Percentiles rank a stretch among this genome's conserved stretches.
Conservation (phyloP, 495 filamentous ascomycete genomes). For the Lepidopterella palustris region DNA sequence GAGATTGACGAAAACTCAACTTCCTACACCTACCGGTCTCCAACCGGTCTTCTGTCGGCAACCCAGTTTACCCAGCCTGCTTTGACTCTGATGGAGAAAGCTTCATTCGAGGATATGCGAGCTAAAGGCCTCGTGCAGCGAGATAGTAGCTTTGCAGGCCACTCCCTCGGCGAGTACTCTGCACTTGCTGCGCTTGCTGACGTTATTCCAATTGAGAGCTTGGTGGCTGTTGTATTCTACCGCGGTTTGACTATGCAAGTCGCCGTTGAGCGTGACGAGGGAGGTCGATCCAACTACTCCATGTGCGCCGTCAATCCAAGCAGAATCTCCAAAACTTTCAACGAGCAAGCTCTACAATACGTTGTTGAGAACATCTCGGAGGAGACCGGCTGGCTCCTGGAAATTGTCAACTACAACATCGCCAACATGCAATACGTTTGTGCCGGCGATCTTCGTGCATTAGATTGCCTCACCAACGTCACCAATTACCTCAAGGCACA, state of each 20-base stretch:
- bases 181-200: constrained; percentile 93
- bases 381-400: constrained; percentile 87
- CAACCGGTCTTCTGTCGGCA: constrained; percentile 89
- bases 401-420: constrained; percentile 99
- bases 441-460: constrained; percentile 90
- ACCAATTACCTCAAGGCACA: constrained; percentile 92
- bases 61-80: constrained; percentile 99
- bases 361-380: constrained; percentile 89
- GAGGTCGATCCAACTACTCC: constrained; percentile 90
- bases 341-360: constrained; percentile 91
- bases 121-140: constrained; percentile 91
- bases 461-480: constrained; percentile 87
- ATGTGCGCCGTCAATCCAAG: constrained; percentile 99
- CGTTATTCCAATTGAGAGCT: constrained; percentile 97
- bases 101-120: constrained; percentile 98
- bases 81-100: constrained; percentile 98
- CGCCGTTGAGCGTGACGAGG: constrained; percentile 90
- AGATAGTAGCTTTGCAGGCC: constrained; percentile 94
- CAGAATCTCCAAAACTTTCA: constrained; percentile 95
- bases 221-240: constrained; percentile 99
- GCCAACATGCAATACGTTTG: constrained; percentile 98
- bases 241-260: constrained; percentile 99
- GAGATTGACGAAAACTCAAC: constrained; percentile 84
- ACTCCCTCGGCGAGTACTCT: constrained; percentile 97
- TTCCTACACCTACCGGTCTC: constrained; percentile 94